A percentile compares a stretch with the other conserved stretches of the same genome.
Conservation (phyloP, 495 filamentous ascomycete species). For the Podospora pseudoanserina region DNA sequence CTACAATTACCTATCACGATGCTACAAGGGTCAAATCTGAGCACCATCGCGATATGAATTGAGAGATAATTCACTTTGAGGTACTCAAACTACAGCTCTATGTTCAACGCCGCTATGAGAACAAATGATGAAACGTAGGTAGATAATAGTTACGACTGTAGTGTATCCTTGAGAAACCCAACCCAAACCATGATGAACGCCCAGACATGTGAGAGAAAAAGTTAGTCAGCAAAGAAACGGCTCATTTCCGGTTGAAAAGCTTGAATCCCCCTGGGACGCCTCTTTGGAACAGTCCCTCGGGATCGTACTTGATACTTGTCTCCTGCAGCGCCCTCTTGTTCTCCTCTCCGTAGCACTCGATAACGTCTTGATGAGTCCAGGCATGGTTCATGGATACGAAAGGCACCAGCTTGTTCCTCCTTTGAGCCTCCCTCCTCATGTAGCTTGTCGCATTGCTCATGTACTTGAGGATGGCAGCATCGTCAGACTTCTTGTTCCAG, state of each 20-base stretch:
- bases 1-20: too few relatives aligned
- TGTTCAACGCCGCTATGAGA: background rate
- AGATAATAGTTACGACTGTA: background rate
- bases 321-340: conserved; percentile 38
- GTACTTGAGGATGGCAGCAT: conserved; percentile 15
- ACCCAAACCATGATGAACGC: background rate
- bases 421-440: conserved; percentile 16
- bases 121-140: background rate
- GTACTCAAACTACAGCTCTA: background rate
- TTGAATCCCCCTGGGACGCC: conserved; percentile 34
- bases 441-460: conserved; percentile 11
- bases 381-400: conserved; percentile 46
- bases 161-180: background rate
- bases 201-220: background rate
- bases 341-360: conserved; percentile 46
- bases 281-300: conserved; percentile 46
- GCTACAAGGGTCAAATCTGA: background rate
- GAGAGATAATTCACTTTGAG: background rate
- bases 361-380: conserved; percentile 39
- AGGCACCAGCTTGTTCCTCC: conserved; percentile 21
- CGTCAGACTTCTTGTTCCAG: conserved; percentile 20
- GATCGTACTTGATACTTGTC: conserved; percentile 49
- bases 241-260: conserved; percentile 10
- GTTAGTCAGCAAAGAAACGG: background rate
- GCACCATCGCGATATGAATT: background rate